Evolutionary conservation across 1,284 basidiomycete genomes (phyloP).

Genomic region (Malassezia sp.): DNA sequence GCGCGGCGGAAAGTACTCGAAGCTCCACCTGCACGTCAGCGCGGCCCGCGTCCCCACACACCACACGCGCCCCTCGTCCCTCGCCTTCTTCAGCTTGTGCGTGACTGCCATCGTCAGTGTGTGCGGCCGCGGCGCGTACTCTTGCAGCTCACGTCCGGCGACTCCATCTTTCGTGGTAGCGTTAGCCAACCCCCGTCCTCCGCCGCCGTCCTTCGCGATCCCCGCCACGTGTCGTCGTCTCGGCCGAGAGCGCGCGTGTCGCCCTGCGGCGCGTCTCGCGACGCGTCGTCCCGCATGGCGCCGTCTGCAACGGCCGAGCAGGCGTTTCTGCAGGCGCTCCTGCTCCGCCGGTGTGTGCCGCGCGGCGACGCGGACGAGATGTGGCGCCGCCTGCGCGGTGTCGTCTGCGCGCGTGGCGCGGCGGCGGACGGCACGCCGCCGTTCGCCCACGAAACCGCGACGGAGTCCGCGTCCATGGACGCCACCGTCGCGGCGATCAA

Average conservation of each 20-base stretch:
- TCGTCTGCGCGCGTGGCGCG: too few species aligned
- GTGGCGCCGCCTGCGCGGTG: background rate
- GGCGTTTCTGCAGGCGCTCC: conserved; percentile 15
- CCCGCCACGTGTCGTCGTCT: conserved; percentile 3
- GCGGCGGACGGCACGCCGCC: background rate
- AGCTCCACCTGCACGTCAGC: conserved; percentile 50
- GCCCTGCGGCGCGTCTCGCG: background rate
- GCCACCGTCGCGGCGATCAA: background rate
- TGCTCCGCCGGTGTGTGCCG: conserved; percentile 3
- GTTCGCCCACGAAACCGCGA: background rate
- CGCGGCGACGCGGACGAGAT: background rate
- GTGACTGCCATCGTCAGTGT: conserved; percentile 26
- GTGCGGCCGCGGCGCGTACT: conserved; percentile 7
- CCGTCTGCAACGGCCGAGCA: conserved; percentile 4
- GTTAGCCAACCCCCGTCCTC: background rate
- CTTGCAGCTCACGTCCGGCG: conserved; percentile 9
- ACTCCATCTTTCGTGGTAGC: background rate
- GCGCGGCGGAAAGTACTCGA: conserved; percentile 90
- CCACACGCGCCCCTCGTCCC: conserved; percentile 41
- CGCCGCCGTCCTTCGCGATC: background rate
- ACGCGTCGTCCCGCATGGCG: background rate
- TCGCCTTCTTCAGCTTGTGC: conserved; percentile 43
- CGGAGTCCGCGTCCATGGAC: background rate
- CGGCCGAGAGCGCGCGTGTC: conserved; percentile 6
- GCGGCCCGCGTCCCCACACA: background rate